Percentiles rank a stretch among this genome's conserved stretches.
These are phyloP conservation scores for Torrubiella hemipterigena DNA, from an alignment of 2,329 filamentous ascomycete genomes.

Conservation along the genomic window DNA sequence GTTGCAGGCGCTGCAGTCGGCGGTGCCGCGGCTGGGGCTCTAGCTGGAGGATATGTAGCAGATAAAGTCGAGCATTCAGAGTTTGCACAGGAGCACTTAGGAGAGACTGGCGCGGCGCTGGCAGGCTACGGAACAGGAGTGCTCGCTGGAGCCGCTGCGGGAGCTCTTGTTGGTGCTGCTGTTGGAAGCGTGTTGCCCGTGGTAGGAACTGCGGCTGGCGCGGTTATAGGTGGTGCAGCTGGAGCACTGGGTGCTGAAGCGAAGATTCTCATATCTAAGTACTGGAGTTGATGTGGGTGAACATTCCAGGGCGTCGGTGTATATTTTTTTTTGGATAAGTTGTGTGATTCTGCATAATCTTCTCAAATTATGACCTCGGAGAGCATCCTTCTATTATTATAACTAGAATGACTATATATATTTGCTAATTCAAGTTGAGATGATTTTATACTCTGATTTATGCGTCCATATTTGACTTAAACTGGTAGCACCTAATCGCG, in stretches of 20 bases:
- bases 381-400: too few species aligned
- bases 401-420: too few species aligned
- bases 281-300: constrained; percentile 2
- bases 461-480: too few species aligned
- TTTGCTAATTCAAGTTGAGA: too few species aligned
- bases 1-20: not conserved
- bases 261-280: constrained; percentile 3
- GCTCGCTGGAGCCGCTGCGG: constrained; percentile 2
- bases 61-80: constrained; percentile 2
- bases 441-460: too few species aligned
- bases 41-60: constrained; percentile 1
- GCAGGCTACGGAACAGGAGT: constrained; percentile 2
- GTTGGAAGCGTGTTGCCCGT: constrained; percentile 1
- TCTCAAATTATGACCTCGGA: too few species aligned
- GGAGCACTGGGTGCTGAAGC: constrained; percentile 2
- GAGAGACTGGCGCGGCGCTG: not conserved
- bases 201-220: constrained; percentile 2
- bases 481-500: too few species aligned
- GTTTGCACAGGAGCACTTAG: constrained; percentile 4
- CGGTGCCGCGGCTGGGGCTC: constrained; percentile 1
- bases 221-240: constrained; percentile 3
- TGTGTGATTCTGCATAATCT: too few species aligned
- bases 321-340: too few species aligned
- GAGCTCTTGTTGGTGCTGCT: constrained; percentile 1
- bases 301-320: too few species aligned